Percentiles rank a stretch among this genome's conserved stretches.
phyloP scores from a whole-genome alignment of 495 filamentous ascomycete species.

The Podospora pseudocomata region DNA sequence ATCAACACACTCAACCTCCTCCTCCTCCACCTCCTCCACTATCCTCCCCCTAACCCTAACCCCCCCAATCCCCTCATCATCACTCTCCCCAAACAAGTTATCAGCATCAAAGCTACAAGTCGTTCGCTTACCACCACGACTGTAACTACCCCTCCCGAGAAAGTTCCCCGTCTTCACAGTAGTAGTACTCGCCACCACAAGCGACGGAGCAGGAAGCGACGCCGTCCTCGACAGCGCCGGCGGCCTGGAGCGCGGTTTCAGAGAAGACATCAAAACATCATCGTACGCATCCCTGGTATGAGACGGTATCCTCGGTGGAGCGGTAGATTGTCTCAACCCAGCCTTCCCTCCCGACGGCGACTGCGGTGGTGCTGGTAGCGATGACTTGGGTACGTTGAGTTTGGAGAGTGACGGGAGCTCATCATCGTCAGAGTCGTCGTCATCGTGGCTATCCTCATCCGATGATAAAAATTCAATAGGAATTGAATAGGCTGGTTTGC shows the following conservation, averaged over 20 bases:
- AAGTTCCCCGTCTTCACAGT: not conserved
- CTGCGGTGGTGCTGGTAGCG: not conserved
- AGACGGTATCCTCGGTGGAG: not conserved
- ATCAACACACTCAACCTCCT: conserved; percentile 4
- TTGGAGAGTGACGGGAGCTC: not conserved
- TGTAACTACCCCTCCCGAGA: not conserved
- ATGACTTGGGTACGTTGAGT: not conserved
- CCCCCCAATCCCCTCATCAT: not conserved
- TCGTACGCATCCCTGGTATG: not conserved
- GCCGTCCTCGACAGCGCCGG: too few relatives aligned
- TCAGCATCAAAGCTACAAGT: not conserved
- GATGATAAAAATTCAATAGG: not conserved
- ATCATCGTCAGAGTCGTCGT: not conserved
- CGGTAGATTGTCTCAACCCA: not conserved
- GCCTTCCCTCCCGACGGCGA: not conserved
- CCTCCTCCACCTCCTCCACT: not conserved
- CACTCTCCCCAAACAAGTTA: not conserved
- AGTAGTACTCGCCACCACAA: not conserved
- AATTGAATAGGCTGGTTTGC: not conserved
- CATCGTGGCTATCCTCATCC: not conserved
- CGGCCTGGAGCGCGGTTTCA: not conserved
- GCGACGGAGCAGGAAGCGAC: not conserved
- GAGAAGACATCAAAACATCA: not conserved
- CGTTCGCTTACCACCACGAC: not conserved
- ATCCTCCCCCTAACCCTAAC: not conserved